These are phyloP conservation scores for Nakazawaea sp. DNA, from an alignment of 805 yeast species.

Conservation along the genomic window DNA sequence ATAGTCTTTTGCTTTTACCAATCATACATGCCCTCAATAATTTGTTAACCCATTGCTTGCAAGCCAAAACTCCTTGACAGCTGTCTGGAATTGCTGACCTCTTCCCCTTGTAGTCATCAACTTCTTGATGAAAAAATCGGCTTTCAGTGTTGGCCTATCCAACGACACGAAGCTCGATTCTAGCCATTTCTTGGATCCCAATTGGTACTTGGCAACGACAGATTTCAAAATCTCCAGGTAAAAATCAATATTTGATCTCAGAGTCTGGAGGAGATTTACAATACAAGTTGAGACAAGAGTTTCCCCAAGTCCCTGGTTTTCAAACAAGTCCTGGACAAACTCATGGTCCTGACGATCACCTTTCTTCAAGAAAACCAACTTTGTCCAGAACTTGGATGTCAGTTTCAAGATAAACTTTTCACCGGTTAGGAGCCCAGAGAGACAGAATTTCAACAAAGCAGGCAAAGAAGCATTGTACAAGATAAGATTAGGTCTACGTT, in stretches of 20 bases:
- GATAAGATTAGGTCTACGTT: conserved; percentile 41
- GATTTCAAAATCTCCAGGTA: conserved; percentile 44
- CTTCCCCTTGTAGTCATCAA: conserved; percentile 59
- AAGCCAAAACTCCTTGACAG: conserved; percentile 61
- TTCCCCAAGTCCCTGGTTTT: conserved; percentile 23
- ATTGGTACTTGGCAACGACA: conserved; percentile 27
- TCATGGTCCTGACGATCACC: conserved; percentile 36
- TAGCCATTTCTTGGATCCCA: conserved; percentile 45
- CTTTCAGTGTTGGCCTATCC: conserved; percentile 21
- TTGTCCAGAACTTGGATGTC: conserved; percentile 48
- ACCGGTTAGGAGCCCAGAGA: conserved; percentile 33
- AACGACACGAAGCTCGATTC: conserved; percentile 18
- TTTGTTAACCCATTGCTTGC: conserved; percentile 49
- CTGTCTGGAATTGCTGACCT: conserved; percentile 36
- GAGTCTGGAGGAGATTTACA: conserved; percentile 39
- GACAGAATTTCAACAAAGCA: conserved; percentile 25
- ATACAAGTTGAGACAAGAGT: conserved; percentile 28
- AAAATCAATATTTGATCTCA: conserved; percentile 54
- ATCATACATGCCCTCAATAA: conserved; percentile 16
- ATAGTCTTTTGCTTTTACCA: conserved; percentile 1
- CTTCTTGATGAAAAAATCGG: conserved; percentile 45
- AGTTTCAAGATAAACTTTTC: conserved; percentile 53
- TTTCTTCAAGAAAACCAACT: conserved; percentile 33
- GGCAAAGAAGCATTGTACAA: conserved; percentile 22
- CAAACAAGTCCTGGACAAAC: conserved; percentile 18